These are phyloP conservation scores for Gynandropsis gynandra DNA, from an alignment of 345 rosid species.

Conservation along the genomic window DNA sequence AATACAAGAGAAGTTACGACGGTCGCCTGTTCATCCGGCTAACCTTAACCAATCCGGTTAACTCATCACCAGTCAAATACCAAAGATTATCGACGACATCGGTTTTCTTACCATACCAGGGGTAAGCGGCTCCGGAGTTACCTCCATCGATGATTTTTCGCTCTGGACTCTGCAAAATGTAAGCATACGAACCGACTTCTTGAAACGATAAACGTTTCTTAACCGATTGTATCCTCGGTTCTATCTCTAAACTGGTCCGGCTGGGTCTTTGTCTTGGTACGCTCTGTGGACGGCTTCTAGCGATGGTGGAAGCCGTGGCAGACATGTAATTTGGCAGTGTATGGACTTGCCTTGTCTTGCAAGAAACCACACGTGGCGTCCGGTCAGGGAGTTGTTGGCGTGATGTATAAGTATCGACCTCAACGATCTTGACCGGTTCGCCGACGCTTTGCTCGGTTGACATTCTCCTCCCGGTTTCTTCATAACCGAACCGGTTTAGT, in stretches of 20 bases:
- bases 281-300: conserved; percentile 56
- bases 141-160: no score
- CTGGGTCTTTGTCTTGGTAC: conserved; percentile 52
- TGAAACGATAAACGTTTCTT: conserved; percentile 23
- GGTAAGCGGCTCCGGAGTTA: not conserved
- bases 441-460: conserved; percentile 44
- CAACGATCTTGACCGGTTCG: conserved; percentile 64
- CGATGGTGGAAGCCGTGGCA: conserved; percentile 59
- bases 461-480: conserved; percentile 37
- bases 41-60: not conserved
- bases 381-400: conserved; percentile 26
- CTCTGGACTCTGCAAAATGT: not conserved
- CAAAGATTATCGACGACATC: not conserved
- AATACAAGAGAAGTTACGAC: no score
- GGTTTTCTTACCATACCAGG: conserved; percentile 7
- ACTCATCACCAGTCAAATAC: not conserved
- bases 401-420: conserved; percentile 46
- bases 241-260: conserved; percentile 5
- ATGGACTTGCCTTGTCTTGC: conserved; percentile 16
- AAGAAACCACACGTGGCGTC: conserved; percentile 6
- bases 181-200: conserved; percentile 7
- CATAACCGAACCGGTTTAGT: conserved; percentile 29
- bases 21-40: not conserved
- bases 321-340: conserved; percentile 68
- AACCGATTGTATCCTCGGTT: conserved; percentile 8